A percentile compares a stretch with the other conserved stretches of the same genome.
Evolutionary conservation across 2,329 filamentous ascomycete species (phyloP).

Genomic region (Podosphaera fusca): DNA sequence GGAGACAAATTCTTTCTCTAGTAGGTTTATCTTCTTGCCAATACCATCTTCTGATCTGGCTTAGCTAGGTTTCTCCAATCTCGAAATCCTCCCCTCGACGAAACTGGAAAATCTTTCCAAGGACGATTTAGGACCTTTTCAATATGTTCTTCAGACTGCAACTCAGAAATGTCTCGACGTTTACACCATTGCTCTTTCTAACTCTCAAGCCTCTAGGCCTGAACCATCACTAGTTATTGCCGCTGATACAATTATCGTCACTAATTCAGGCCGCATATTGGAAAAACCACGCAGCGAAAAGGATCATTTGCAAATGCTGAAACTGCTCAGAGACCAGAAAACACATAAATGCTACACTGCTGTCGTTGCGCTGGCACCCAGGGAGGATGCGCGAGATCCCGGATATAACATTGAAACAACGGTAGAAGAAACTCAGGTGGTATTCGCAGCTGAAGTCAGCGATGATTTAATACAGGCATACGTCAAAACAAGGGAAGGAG

Average conservation of each 20-base stretch:
- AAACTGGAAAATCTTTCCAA: constrained; percentile 76
- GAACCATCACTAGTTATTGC: constrained; percentile 74
- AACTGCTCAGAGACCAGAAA: constrained; percentile 51
- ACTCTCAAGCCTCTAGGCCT: constrained; percentile 17
- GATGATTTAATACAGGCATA: constrained; percentile 75
- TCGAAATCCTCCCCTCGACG: constrained; percentile 67
- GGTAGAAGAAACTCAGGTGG: constrained; percentile 81
- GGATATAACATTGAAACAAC: constrained; percentile 64
- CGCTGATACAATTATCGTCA: constrained; percentile 77
- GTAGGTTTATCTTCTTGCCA: constrained; percentile 18
- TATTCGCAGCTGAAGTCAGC: constrained; percentile 49
- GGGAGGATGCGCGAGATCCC: constrained; percentile 57
- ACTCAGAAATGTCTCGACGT: constrained; percentile 63
- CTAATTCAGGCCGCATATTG: constrained; percentile 49
- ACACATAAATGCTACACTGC: constrained; percentile 71
- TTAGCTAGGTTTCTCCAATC: constrained; percentile 54
- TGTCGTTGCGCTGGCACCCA: constrained; percentile 60
- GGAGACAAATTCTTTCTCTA: constrained; percentile 58
- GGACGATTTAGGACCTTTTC: constrained; percentile 46
- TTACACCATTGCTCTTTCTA: constrained; percentile 18
- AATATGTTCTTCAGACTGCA: constrained; percentile 80
- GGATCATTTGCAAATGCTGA: constrained; percentile 68
- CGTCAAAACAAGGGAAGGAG: constrained; percentile 69
- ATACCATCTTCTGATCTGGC: constrained; percentile 3
- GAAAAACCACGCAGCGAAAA: constrained; percentile 74